These are phyloP conservation scores for Fagopyrum homotropicum DNA, from an alignment of 148 eudicot species.

Conservation along the genomic window DNA sequence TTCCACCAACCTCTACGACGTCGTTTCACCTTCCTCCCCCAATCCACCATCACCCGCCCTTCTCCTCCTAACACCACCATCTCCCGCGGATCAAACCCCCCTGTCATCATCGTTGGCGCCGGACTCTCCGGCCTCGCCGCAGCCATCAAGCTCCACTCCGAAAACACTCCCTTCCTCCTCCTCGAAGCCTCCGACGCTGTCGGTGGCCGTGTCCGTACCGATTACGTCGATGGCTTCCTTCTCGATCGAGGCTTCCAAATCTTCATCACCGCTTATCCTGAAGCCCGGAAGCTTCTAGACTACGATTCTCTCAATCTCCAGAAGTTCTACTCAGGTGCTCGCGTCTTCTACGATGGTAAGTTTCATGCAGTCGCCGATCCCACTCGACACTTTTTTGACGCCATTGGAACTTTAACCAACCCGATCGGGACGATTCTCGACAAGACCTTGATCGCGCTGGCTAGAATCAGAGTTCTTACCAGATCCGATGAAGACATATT, in stretches of 20 bases:
- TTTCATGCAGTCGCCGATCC: conserved; percentile 90
- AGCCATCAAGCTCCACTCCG: conserved; percentile 52
- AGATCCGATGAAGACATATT: conserved; percentile 50
- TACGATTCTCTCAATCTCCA: conserved; percentile 50
- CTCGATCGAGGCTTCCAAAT: conserved; percentile 98
- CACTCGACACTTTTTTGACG: conserved; percentile 52
- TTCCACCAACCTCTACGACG: conserved; percentile 4
- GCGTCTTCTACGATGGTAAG: conserved; percentile 37
- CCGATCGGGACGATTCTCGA: conserved; percentile 76
- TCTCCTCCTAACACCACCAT: conserved; percentile 10
- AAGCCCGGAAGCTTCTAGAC: conserved; percentile 55
- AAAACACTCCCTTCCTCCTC: conserved; percentile 54
- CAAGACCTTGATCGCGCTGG: conserved; percentile 50
- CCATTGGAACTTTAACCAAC: conserved; percentile 39
- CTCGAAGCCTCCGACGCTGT: conserved; percentile 73
- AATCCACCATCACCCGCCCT: conserved; percentile 13
- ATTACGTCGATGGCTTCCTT: conserved; percentile 68
- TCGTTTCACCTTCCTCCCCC: background rate
- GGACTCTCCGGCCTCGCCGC: conserved; percentile 90
- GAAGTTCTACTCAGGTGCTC: conserved; percentile 85
- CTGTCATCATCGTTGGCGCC: conserved; percentile 68
- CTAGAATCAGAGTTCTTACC: conserved; percentile 43
- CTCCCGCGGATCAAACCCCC: conserved; percentile 17
- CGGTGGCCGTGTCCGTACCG: conserved; percentile 97
- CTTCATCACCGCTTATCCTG: conserved; percentile 92